phyloP scores from a whole-genome alignment of 805 yeast species.

The Scheffersomyces stipitis region DNA sequence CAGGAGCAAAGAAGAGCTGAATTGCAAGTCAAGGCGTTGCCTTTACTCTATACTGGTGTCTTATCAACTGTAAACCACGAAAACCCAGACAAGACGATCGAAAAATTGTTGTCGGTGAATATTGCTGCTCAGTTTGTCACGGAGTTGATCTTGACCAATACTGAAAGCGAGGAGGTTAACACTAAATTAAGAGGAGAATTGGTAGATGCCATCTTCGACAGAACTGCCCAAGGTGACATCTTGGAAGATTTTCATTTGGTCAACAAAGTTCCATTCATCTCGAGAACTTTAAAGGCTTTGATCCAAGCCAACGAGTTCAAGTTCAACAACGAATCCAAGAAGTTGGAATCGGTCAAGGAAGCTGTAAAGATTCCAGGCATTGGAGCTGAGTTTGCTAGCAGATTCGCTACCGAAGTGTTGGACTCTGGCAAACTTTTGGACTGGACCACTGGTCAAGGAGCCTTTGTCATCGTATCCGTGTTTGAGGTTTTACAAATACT shows the following conservation, averaged over 20 bases:
- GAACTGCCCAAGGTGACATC: conserved; percentile 62
- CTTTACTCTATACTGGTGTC: conserved; percentile 59
- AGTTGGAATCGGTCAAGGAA: conserved; percentile 45
- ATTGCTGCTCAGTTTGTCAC: conserved; percentile 81
- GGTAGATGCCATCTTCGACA: conserved; percentile 55
- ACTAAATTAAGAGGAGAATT: conserved; percentile 46
- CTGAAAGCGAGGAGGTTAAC: conserved; percentile 41
- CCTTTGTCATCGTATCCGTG: conserved; percentile 81
- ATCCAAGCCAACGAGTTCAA: conserved; percentile 88
- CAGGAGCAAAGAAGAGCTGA: conserved; percentile 73
- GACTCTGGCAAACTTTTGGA: conserved; percentile 45
- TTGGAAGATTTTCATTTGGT: conserved; percentile 65
- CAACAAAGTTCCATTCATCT: conserved; percentile 63
- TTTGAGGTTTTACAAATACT: conserved; percentile 58
- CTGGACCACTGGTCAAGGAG: conserved; percentile 70
- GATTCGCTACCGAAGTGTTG: conserved; percentile 52
- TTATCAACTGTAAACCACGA: conserved; percentile 23
- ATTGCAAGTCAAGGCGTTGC: conserved; percentile 62
- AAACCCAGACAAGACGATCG: conserved; percentile 43
- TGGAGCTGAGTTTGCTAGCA: conserved; percentile 62
- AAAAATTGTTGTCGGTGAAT: conserved; percentile 57
- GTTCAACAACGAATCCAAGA: conserved; percentile 46
- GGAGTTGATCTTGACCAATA: conserved; percentile 67
- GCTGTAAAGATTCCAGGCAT: conserved; percentile 43
- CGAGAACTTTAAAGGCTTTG: conserved; percentile 71